phyloP scores from a whole-genome alignment of 495 filamentous ascomycete species.

The Aspergillus ellipticus region DNA sequence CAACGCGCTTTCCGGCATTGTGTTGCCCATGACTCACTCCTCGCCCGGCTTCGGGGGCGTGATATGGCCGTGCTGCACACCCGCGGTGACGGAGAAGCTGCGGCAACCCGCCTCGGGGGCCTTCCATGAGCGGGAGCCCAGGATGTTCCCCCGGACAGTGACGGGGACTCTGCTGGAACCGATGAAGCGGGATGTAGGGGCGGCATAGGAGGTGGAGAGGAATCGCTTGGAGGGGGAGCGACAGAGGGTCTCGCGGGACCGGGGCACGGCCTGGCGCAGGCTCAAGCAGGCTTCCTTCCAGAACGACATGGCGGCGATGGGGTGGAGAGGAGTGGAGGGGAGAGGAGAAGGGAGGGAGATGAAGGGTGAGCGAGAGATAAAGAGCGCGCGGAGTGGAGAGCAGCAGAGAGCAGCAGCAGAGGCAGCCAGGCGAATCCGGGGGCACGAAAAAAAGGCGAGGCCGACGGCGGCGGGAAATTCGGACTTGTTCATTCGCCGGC shows the following conservation, averaged over 20 bases:
- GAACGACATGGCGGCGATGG: constrained; percentile 28
- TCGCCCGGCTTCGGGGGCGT: constrained; percentile 86
- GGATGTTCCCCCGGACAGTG: neutral
- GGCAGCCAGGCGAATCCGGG: constrained; percentile 12
- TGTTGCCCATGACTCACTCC: constrained; percentile 59
- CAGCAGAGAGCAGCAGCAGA: constrained; percentile 3
- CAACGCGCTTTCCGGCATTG: no score
- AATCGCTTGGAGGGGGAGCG: constrained; percentile 32
- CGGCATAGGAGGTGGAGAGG: constrained; percentile 21
- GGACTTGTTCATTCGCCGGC: constrained; percentile 13
- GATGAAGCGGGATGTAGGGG: constrained; percentile 20
- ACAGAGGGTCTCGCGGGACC: constrained; percentile 27
- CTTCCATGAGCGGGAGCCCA: constrained; percentile 16
- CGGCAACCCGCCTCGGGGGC: constrained; percentile 38
- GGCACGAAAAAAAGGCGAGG: neutral
- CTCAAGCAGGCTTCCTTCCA: constrained; percentile 36
- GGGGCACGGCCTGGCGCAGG: constrained; percentile 33
- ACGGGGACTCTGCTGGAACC: constrained; percentile 11
- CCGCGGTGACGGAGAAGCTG: constrained; percentile 62
- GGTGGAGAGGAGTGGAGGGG: neutral
- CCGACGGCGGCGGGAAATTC: constrained; percentile 22
- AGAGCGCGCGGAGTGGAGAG: constrained; percentile 11
- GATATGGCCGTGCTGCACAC: constrained; percentile 69
- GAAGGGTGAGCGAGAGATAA: constrained; percentile 21
- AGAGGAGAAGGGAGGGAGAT: constrained; percentile 1